Percentiles rank a stretch among this genome's conserved stretches.
phyloP scores from a whole-genome alignment of 345 rosid species.

The Populus simonii region DNA sequence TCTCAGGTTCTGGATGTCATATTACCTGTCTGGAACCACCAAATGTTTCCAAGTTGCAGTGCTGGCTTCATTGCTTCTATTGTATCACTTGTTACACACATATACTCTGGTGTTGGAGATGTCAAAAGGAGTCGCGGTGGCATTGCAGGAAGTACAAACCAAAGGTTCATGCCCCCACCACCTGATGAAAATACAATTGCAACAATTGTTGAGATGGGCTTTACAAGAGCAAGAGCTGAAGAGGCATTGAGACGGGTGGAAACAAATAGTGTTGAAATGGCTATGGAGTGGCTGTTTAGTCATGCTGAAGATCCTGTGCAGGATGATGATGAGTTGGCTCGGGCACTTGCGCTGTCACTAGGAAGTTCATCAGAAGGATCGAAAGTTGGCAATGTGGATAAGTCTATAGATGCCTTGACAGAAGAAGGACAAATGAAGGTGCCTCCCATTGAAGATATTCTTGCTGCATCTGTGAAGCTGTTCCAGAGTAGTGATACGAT shows the following conservation, averaged over 20 bases:
- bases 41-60: slow-evolving; percentile 71
- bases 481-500: slow-evolving; percentile 66
- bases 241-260: slow-evolving; percentile 87
- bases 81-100: slow-evolving; percentile 68
- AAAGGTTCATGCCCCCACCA: slow-evolving; percentile 72
- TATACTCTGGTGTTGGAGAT: slow-evolving; percentile 88
- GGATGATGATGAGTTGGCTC: slow-evolving; percentile 97
- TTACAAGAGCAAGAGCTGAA: slow-evolving; percentile 95
- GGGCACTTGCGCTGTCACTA: slow-evolving; percentile 88
- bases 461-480: slow-evolving; percentile 72
- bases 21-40: slow-evolving; percentile 84
- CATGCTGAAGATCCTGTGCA: slow-evolving; percentile 90
- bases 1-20: slow-evolving; percentile 87
- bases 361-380: slow-evolving; percentile 88
- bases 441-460: slow-evolving; percentile 87
- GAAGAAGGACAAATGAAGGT: slow-evolving; percentile 55
- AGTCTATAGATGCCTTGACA: slow-evolving; percentile 48
- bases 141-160: slow-evolving; percentile 62
- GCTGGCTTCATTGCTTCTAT: slow-evolving; percentile 74
- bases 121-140: slow-evolving; percentile 68
- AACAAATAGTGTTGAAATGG: slow-evolving; percentile 96
- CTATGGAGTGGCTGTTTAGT: slow-evolving; percentile 90
- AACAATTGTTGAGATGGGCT: slow-evolving; percentile 95
- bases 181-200: slow-evolving; percentile 85
- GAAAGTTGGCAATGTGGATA: slow-evolving; percentile 67